A percentile compares a stretch with the other conserved stretches of the same genome.
Evolutionary conservation across 192 early-diverging fungal species (phyloP).

Genomic region (Backusella liffmaniae): DNA sequence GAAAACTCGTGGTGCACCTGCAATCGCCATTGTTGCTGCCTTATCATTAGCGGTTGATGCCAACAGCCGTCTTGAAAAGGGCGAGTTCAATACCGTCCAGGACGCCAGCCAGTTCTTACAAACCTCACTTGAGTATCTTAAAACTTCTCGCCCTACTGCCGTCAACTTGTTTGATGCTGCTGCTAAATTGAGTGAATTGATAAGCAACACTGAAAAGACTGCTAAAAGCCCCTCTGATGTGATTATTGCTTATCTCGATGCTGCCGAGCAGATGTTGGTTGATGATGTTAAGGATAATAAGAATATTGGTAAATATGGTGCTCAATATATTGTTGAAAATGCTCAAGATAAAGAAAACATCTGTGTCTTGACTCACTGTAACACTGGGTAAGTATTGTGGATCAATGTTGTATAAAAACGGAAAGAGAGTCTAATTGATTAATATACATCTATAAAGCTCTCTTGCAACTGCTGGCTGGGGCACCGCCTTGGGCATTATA

Average conservation of each 20-base stretch:
- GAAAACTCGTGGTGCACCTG: constrained; percentile 92
- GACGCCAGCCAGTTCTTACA: constrained; percentile 53
- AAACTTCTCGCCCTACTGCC: constrained; percentile 92
- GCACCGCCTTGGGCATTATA: constrained; percentile 95
- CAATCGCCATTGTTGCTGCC: constrained; percentile 96
- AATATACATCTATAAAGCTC: constrained; percentile 38
- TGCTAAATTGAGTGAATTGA: constrained; percentile 41
- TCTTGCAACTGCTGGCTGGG: constrained; percentile 79
- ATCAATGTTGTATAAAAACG: neutral
- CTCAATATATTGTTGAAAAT: constrained; percentile 65
- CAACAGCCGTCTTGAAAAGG: constrained; percentile 13
- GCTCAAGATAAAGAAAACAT: constrained; percentile 38
- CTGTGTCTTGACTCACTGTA: constrained; percentile 93
- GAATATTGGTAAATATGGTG: constrained; percentile 80
- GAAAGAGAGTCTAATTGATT: constrained; percentile 1
- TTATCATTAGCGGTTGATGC: constrained; percentile 87
- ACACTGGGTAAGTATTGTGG: constrained; percentile 74
- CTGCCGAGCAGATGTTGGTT: constrained; percentile 82
- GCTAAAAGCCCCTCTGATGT: constrained; percentile 43
- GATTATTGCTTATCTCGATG: constrained; percentile 60
- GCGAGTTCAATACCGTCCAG: constrained; percentile 32
- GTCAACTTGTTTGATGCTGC: constrained; percentile 96
- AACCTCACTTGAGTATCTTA: constrained; percentile 69
- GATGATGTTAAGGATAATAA: constrained; percentile 87
- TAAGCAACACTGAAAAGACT: constrained; percentile 27